Conservation (phyloP, 2,329 filamentous ascomycete species). For the Macrophomina tecta region DNA sequence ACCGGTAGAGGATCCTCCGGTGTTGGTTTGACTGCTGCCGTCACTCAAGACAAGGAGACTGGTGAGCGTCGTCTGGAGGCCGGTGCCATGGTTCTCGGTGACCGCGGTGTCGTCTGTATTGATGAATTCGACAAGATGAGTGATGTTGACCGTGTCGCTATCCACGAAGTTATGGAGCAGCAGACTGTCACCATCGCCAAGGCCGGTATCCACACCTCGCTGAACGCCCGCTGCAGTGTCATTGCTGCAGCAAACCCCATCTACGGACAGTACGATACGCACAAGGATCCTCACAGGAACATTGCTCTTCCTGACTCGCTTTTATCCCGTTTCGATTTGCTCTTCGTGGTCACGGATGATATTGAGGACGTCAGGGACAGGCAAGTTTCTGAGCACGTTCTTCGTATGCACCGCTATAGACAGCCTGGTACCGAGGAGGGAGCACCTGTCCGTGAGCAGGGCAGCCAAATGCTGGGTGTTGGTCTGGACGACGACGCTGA, state of each 20-base stretch:
- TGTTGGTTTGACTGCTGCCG: constrained; percentile 95
- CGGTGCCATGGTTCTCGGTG: constrained; percentile 97
- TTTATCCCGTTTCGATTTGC: constrained; percentile 95
- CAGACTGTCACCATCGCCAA: constrained; percentile 99
- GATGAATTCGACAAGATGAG: constrained; percentile 99
- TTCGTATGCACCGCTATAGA: constrained; percentile 96
- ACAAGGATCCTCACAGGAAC: constrained; percentile 98
- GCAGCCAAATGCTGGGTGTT: constrained; percentile 82
- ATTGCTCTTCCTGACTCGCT: constrained; percentile 96
- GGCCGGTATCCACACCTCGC: constrained; percentile 94
- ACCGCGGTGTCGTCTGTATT: constrained; percentile 97
- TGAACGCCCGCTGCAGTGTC: constrained; percentile 96
- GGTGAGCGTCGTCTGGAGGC: constrained; percentile 93
- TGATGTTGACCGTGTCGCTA: constrained; percentile 94
- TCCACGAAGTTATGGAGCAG: constrained; percentile 99
- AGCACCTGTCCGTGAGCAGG: constrained; percentile 88
- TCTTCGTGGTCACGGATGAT: constrained; percentile 97
- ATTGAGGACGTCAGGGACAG: constrained; percentile 94
- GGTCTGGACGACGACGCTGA: constrained; percentile 79
- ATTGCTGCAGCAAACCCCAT: constrained; percentile 96
- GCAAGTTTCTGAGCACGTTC: constrained; percentile 91
- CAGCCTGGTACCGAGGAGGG: constrained; percentile 93
- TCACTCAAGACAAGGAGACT: constrained; percentile 96
- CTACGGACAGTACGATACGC: constrained; percentile 96
- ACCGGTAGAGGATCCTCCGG: constrained; percentile 96